Evolutionary conservation across 176 grass and related monocot genomes (phyloP).

Genomic region (Zizania latifolia): DNA sequence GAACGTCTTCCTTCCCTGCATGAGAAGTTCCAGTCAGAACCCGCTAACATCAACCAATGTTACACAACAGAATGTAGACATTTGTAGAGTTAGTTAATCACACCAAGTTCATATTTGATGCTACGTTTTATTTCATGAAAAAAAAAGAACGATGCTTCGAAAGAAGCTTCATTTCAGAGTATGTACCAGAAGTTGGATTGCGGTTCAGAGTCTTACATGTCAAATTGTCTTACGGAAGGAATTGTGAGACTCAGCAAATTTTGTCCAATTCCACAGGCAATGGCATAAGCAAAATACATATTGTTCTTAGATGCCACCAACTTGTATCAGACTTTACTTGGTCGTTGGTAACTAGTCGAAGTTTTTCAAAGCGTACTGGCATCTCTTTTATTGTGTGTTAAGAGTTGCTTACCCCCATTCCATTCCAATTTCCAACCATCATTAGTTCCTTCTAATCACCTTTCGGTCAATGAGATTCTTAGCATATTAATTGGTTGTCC

Average conservation of each 20-base stretch:
- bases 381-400: not conserved
- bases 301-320: not conserved
- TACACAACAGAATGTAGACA: not conserved
- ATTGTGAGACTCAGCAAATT: too few relatives aligned
- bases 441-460: conserved; percentile 16
- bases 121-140: not conserved
- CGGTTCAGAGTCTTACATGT: not conserved
- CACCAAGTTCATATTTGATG: not conserved
- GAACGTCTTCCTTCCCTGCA: conserved; percentile 86
- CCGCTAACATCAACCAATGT: not conserved
- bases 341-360: not conserved
- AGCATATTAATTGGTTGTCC: conserved; percentile 13
- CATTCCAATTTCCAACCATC: not conserved
- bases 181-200: not conserved
- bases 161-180: not conserved
- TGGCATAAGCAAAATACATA: not conserved
- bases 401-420: not conserved
- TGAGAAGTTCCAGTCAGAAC: conserved; percentile 24
- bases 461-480: not conserved
- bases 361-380: not conserved
- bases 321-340: not conserved
- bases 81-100: not conserved
- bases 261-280: conserved; percentile 7
- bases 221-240: not conserved
- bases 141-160: not conserved